phyloP scores from a whole-genome alignment of 441 rosid genomes.

The Capsella rubella region DNA sequence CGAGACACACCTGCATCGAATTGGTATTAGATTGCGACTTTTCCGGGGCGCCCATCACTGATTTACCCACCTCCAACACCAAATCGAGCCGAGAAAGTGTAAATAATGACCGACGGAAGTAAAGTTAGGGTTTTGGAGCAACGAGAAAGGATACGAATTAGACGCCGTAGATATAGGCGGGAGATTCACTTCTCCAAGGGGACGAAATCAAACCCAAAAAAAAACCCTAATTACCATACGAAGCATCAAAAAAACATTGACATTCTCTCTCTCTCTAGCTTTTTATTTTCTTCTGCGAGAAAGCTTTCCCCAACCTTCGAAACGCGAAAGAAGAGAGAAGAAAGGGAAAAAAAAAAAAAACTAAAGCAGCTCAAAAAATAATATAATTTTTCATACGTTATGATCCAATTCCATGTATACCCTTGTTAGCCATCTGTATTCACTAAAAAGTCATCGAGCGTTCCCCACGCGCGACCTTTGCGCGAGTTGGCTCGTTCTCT shows the following conservation, averaged over 20 bases:
- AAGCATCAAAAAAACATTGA: conserved; percentile 47
- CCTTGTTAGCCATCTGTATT: conserved; percentile 30
- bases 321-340: conserved; percentile 40
- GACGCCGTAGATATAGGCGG: conserved; percentile 45
- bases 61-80: conserved; percentile 43
- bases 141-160: conserved; percentile 34
- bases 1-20: conserved; percentile 84
- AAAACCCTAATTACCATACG: conserved; percentile 71
- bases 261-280: conserved; percentile 40
- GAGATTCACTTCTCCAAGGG: conserved; percentile 44
- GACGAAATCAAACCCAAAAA: conserved; percentile 48
- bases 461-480: conserved; percentile 41
- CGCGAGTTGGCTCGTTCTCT: conserved; percentile 20
- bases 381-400: conserved; percentile 33
- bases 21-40: conserved; percentile 75
- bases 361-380: conserved; percentile 22
- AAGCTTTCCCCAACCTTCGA: conserved; percentile 54
- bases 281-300: conserved; percentile 46
- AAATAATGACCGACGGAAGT: conserved; percentile 32
- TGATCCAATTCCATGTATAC: conserved; percentile 14
- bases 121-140: conserved; percentile 71
- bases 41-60: conserved; percentile 86
- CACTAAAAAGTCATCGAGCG: conserved; percentile 40
- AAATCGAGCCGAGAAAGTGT: conserved; percentile 43
- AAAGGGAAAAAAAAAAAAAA: not conserved